Base-by-base conservation (phyloP, 2,329 filamentous ascomycete species). In the Diplodia corticola region DNA sequence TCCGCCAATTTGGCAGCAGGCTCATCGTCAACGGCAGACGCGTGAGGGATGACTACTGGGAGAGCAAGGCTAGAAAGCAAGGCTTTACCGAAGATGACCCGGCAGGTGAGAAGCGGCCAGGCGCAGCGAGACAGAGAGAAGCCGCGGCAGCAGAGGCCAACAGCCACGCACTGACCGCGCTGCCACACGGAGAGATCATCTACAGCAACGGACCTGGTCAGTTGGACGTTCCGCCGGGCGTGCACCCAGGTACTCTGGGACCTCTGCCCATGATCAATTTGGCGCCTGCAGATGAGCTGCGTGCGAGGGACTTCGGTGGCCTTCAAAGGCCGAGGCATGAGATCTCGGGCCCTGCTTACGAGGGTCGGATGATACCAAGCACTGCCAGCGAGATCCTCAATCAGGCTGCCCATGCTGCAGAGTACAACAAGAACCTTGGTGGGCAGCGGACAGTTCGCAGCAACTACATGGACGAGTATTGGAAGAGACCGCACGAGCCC, bases 11-110 rank as follows among this genome's bases (percentile, higher is more conserved):
- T 78, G 95, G 95, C 57, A 97, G 93, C 78, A 87, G 95, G 69
- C 90, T 99, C 63, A 95, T 99, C 69, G 88, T 91, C 40, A 91
- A 93, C 73, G 95, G 95, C 37, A 87, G 94, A 69, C 86, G 95
- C 67, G 95, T 99, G 49, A 89, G 95, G 59, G 95, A 99, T 79
- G 95, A 99, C 77, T 99, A 99, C 79, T 99, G 95, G 95, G 95
- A 98, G 79, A 91, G 90, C 74, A 98, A 98, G 80, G 95, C 95
- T 7, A 86, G 91, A 55, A 99, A 98, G 80, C 95, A 99, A 79
- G 95, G 95, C 12, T 99, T 99, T 76, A 99, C 95, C 1, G 95
- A 99, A 77, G 93, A 96, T 69, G 95, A 99, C 78, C 85, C 93
- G 60, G 95, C 95, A 4, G 95, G 95, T 48, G 95, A 99, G 80